Conservation (phyloP, 2,329 filamentous ascomycete genomes). For the Diaporthe vexans region DNA sequence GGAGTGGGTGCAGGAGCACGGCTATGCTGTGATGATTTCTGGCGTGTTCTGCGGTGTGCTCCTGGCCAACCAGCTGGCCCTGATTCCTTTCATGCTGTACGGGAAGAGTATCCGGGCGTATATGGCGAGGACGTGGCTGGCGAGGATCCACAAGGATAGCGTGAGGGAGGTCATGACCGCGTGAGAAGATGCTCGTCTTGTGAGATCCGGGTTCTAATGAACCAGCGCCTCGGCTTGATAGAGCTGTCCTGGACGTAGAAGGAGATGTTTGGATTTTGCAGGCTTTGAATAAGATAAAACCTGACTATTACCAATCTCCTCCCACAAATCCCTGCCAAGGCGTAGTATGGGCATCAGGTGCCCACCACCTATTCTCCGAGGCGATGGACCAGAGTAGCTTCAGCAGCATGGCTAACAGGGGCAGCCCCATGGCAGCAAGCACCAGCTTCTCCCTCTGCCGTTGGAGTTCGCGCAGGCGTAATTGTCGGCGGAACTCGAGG, state of each 20-base stretch:
- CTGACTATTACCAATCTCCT: neutral
- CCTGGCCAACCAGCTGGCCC: conserved; percentile 62
- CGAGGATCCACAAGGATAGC: conserved; percentile 47
- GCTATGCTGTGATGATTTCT: conserved; percentile 65
- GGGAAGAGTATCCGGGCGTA: conserved; percentile 63
- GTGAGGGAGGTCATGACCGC: conserved; percentile 38
- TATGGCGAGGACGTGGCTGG: conserved; percentile 62
- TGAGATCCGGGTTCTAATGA: neutral
- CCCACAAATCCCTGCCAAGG: conserved; percentile 20
- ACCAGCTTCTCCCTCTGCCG: conserved; percentile 23
- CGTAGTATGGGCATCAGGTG: neutral
- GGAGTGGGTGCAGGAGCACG: conserved; percentile 63
- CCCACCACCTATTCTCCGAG: neutral
- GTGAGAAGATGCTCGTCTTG: neutral
- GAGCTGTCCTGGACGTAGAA: neutral
- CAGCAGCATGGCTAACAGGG: conserved; percentile 3
- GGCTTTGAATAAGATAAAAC: neutral
- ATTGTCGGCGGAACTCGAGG: conserved; percentile 11
- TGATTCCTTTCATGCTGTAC: conserved; percentile 64
- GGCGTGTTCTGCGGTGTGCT: conserved; percentile 64
- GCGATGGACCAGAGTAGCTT: conserved; percentile 20
- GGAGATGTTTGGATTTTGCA: neutral
- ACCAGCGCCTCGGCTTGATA: neutral
- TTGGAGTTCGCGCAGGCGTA: neutral
- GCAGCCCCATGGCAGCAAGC: conserved; percentile 15